phyloP scores from a whole-genome alignment of 2,329 filamentous ascomycete genomes.

The Talaromyces sp. region DNA sequence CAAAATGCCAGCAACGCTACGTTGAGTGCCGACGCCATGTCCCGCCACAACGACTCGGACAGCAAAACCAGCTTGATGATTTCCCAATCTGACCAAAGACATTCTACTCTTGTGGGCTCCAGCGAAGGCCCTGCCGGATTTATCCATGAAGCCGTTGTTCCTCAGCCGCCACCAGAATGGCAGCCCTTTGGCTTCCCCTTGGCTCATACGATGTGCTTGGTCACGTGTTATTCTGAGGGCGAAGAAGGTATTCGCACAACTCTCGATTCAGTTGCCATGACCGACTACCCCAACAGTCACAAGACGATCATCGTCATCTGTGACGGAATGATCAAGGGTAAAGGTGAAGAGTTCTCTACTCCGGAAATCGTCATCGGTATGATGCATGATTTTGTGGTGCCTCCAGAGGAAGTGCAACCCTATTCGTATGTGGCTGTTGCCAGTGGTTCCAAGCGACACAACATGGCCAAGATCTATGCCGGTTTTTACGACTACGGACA shows the following conservation, averaged over 20 bases:
- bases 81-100: slow-evolving; percentile 46
- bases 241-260: slow-evolving; percentile 89
- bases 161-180: slow-evolving; percentile 93
- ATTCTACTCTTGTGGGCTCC: slow-evolving; percentile 53
- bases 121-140: slow-evolving; percentile 87
- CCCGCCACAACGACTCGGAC: slow-evolving; percentile 33
- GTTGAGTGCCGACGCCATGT: slow-evolving; percentile 41
- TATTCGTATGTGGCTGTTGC: slow-evolving; percentile 97
- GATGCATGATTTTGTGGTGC: slow-evolving; percentile 85
- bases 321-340: slow-evolving; percentile 94
- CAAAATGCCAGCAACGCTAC: slow-evolving; percentile 54
- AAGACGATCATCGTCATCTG: slow-evolving; percentile 95
- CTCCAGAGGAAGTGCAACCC: slow-evolving; percentile 74
- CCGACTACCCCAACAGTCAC: slow-evolving; percentile 98
- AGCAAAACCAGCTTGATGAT: slow-evolving; percentile 58
- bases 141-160: slow-evolving; percentile 91
- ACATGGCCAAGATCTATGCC: slow-evolving; percentile 98
- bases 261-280: slow-evolving; percentile 91
- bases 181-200: slow-evolving; percentile 95
- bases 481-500: slow-evolving; percentile 96
- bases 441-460: slow-evolving; percentile 93
- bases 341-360: slow-evolving; percentile 80
- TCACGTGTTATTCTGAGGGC: slow-evolving; percentile 96
- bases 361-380: slow-evolving; percentile 86
- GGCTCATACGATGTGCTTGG: slow-evolving; percentile 87